Evolutionary conservation across 768 basidiomycete species (phyloP), one percentile per base, ranked within the genome.

Genomic region (Lentinula boryana): DNA sequence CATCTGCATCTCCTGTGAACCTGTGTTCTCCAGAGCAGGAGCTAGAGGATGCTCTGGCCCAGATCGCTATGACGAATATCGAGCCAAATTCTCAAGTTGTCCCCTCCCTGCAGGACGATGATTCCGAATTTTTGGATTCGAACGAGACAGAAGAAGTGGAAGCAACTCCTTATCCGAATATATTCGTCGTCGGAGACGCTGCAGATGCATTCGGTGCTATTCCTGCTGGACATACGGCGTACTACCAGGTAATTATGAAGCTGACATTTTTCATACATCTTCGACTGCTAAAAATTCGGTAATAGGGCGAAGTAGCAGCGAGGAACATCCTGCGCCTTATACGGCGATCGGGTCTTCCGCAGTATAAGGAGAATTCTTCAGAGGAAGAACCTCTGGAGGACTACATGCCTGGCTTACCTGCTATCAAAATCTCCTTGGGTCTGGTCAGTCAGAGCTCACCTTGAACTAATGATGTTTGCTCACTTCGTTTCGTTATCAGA

Each of bases 121-220:
- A n/a, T 21, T 60, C 3, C 46, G 48, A 50, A 4, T 18, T n/a
- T n/a, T n/a, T n/a, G 15, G 55, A 63, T 13, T 15, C 62, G 9
- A 46, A 43, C n/a, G 48, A 36, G 41, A 33, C 27, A n/a, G 41
- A 35, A 6, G 49, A 55, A 4, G 50, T 21, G 8, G 67, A 63
- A 54, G 52, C 63, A 18, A 75, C 74, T 21, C 72, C 78, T 0
- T 82, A 84, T 65, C 76, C 79, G 0, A 74, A 85, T 61, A 76
- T 88, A 12, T 88, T 87, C 65, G 85, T 79, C 8, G 69, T 86
- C 5, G 86, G 86, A 7, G 86, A 88, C 58, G 77, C 80, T 0
- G 85, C 85, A 0, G 84, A 87, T 67, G 84, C 84, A 4, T 86
- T 85, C 61, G 84, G 84, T 5, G 86, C 85, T 0, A 78, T 82